These are phyloP conservation scores for Nicotiana tabacum DNA, from an alignment of 257 asterid species.

Conservation along the genomic window DNA sequence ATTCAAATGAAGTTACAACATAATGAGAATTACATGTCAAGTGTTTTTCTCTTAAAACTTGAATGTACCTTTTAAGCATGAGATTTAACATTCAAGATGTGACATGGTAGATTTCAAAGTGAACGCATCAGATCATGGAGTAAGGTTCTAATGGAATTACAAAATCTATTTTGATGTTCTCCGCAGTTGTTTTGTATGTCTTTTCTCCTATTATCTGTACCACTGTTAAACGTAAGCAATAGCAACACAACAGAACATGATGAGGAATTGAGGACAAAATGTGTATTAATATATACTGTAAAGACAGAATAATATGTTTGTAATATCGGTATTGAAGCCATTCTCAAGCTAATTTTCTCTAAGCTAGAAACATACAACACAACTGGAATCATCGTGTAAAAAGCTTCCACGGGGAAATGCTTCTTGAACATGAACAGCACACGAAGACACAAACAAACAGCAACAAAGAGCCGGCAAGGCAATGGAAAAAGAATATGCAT, in stretches of 20 bases:
- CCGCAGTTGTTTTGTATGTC: neutral
- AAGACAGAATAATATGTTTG: neutral
- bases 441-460: no score
- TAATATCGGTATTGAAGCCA: neutral
- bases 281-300: conserved; percentile 1
- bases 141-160: neutral
- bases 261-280: neutral
- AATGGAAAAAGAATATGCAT: no score
- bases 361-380: conserved; percentile 21
- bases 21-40: neutral
- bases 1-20: neutral
- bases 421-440: neutral
- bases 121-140: neutral
- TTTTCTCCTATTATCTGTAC: neutral
- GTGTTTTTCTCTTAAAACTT: neutral
- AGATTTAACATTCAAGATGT: no score
- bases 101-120: no score
- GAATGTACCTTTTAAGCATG: neutral
- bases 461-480: no score
- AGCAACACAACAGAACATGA: neutral
- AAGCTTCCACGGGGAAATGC: neutral
- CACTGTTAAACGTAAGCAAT: neutral
- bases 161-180: neutral
- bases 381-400: conserved; percentile 1
- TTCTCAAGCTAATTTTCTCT: conserved; percentile 7